Conservation (phyloP, 2,329 filamentous ascomycete species). For the Coleophoma cylindrospora region DNA sequence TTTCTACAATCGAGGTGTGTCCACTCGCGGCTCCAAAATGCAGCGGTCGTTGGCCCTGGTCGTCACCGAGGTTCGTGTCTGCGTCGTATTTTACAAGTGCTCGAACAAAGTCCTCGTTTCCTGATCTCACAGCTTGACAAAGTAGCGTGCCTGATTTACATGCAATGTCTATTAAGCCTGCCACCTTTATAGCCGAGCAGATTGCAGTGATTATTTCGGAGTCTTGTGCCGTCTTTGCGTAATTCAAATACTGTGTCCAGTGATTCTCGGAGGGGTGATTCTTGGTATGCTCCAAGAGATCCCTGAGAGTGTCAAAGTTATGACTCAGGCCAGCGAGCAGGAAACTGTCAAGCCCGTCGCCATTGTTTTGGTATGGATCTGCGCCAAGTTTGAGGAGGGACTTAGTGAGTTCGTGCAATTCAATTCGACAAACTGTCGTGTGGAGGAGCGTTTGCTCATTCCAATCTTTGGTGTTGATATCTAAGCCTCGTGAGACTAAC, state of each 20-base stretch:
- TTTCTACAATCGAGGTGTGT: neutral
- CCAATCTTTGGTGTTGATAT: neutral
- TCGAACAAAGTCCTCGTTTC: neutral
- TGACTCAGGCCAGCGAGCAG: neutral
- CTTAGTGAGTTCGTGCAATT: neutral
- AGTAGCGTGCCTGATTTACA: neutral
- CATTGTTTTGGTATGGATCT: neutral
- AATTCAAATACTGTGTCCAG: neutral
- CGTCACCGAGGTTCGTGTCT: neutral
- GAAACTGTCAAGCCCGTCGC: neutral
- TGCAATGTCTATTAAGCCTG: neutral
- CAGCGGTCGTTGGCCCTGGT: neutral
- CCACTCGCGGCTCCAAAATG: neutral
- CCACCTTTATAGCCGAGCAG: neutral
- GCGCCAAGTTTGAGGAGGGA: neutral
- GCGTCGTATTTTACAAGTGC: neutral
- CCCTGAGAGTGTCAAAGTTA: neutral
- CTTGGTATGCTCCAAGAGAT: neutral
- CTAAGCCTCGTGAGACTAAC: neutral
- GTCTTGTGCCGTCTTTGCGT: neutral
- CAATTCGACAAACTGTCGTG: neutral
- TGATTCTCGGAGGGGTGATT: neutral
- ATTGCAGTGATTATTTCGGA: neutral
- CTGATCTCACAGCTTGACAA: neutral
- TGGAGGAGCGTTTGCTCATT: neutral